Evolutionary conservation across 2,329 filamentous ascomycete genomes (phyloP).

Genomic region (Talaromyces verruculosus): DNA sequence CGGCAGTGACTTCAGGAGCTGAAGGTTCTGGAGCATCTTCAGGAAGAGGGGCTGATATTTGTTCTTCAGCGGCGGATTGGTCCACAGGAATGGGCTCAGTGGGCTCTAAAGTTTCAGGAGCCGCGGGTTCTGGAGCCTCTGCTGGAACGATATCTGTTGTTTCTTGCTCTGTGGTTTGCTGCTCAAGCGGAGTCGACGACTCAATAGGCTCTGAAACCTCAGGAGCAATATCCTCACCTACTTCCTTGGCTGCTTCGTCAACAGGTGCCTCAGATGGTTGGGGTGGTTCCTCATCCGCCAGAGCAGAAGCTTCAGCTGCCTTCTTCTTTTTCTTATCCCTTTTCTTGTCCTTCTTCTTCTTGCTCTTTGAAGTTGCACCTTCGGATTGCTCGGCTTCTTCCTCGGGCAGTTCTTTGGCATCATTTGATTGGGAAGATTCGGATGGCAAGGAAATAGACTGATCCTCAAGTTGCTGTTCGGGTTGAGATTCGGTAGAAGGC

Average conservation of each 20-base stretch:
- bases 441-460: neutral
- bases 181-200: neutral
- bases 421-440: neutral
- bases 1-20: neutral
- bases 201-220: neutral
- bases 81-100: neutral
- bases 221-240: neutral
- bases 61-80: neutral
- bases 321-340: conserved; percentile 26
- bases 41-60: too few species aligned
- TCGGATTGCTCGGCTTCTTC: conserved; percentile 4
- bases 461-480: neutral
- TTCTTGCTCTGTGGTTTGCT: neutral
- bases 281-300: conserved; percentile 27
- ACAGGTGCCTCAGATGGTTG: neutral
- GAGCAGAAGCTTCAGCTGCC: conserved; percentile 18
- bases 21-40: neutral
- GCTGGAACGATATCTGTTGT: neutral
- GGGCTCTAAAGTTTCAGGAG: neutral
- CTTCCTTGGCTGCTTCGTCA: neutral
- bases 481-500: neutral
- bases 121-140: neutral
- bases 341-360: conserved; percentile 41
- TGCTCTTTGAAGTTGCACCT: conserved; percentile 26
- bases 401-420: neutral